Evolutionary conservation across 257 asterid genomes (phyloP).

Genomic region (Penstemon eatonii): DNA sequence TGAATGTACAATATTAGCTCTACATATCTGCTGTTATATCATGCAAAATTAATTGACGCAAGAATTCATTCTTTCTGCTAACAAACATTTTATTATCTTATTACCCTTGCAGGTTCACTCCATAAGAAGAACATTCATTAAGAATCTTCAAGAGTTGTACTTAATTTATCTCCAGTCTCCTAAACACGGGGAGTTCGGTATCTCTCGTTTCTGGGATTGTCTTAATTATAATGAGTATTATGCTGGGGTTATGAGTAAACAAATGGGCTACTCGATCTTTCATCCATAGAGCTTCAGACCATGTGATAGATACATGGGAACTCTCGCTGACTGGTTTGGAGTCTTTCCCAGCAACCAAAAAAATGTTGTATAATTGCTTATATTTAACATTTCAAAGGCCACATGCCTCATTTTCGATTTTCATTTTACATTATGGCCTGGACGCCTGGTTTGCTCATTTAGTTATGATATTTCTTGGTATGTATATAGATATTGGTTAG

Average conservation of each 20-base stretch:
- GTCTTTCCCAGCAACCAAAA: too few species aligned
- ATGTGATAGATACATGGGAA: too few species aligned
- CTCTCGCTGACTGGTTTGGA: too few species aligned
- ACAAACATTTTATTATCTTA: background rate
- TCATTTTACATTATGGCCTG: too few species aligned
- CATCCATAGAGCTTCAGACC: constrained; percentile 28
- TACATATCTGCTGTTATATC: background rate
- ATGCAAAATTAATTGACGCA: constrained; percentile 8
- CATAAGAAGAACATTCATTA: constrained; percentile 53
- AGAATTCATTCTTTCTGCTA: constrained; percentile 21
- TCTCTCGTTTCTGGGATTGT: constrained; percentile 79
- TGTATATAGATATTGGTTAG: too few species aligned
- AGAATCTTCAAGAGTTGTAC: constrained; percentile 65
- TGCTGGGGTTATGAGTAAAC: constrained; percentile 46
- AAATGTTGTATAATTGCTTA: too few species aligned
- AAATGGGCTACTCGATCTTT: constrained; percentile 40
- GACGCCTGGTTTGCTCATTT: too few species aligned
- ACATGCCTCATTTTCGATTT: too few species aligned
- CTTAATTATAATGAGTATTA: constrained; percentile 74
- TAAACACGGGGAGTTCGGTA: constrained; percentile 64
- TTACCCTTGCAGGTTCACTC: constrained; percentile 58
- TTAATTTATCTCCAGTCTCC: constrained; percentile 62
- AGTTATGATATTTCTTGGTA: too few species aligned
- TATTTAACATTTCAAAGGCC: too few species aligned
- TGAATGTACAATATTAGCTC: background rate